Evolutionary conservation across 345 rosid species (phyloP), one percentile per base, ranked within the genome.

Genomic region (Brassica nigra): DNA sequence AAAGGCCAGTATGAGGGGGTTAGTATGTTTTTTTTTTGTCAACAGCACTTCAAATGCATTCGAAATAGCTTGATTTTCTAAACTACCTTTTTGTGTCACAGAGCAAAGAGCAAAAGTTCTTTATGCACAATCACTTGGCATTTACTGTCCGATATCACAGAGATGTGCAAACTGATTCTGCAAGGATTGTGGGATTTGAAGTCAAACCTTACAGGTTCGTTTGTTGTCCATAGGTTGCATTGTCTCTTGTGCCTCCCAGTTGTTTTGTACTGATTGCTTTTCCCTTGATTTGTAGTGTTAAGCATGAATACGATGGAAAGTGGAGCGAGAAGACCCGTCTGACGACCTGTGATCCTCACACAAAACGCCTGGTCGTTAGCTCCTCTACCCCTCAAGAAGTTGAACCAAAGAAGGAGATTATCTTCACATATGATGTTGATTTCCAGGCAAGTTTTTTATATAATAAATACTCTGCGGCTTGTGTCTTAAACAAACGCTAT

Each of bases 121-220:
- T 95, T 80, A 86, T 95, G 84, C 91, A 95, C 83, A 95, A 95
- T 81, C 99, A 95, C 86, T 81, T 92, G 83, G 78, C 97, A 59
- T 92, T 95, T 82, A 88, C 89, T 3, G 97, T 95, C 83, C 92
- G 89, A 86, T 95, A 82, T 82, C 99, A 95, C 73, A 89, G 84
- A 71, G 99, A 95, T 83, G 2, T 44, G 11, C 89, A 88, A 70
- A 90, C 95, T 8, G 95, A 89, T 62, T 72, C 89, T 74, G 92
- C 97, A 29, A 91, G 99, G 81, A 95, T 95, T 81, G 99, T 95
- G 37, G 99, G 99, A 59, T 95, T 95, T 79, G 97, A 95, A 85
- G 99, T 95, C 69, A 95, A 88, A 71, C 99, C 97, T 36, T 90
- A 78, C 85, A 92, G 99, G 99, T 95, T 33, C 42, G 82, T 12